Evolutionary conservation across 495 filamentous ascomycete genomes (phyloP).

Genomic region (Hyaloscypha bicolor): DNA sequence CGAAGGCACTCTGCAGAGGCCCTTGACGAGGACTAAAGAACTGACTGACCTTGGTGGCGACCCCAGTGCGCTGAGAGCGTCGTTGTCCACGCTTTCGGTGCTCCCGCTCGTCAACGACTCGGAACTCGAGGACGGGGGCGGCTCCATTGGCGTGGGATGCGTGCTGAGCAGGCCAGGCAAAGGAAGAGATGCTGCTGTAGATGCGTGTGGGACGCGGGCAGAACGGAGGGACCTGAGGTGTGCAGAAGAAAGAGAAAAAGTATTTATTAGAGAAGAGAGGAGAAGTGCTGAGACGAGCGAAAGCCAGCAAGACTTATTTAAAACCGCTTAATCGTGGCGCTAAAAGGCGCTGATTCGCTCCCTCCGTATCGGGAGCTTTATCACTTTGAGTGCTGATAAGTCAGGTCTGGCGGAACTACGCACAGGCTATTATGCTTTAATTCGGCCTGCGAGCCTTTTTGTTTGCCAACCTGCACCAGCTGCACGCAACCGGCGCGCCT

Average conservation of each 20-base stretch:
- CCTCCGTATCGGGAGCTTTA: slow-evolving; percentile 19
- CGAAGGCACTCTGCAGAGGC: background rate
- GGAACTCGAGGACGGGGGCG: slow-evolving; percentile 20
- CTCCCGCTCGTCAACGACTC: slow-evolving; percentile 29
- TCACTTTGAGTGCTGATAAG: slow-evolving; percentile 25
- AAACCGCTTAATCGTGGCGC: slow-evolving; percentile 16
- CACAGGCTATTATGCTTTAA: slow-evolving; percentile 27
- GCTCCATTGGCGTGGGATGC: slow-evolving; percentile 15
- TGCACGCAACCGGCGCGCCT: slow-evolving; percentile 23
- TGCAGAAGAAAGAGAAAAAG: slow-evolving; percentile 4
- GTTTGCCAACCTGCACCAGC: slow-evolving; percentile 26
- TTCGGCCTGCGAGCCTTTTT: slow-evolving; percentile 18
- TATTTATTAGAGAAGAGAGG: slow-evolving; percentile 3
- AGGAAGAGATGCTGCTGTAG: background rate
- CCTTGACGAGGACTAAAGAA: slow-evolving; percentile 6
- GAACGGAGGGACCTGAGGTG: background rate
- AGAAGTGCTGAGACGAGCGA: background rate
- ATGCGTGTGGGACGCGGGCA: background rate
- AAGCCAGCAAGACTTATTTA: slow-evolving; percentile 18
- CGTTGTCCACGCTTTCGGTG: slow-evolving; percentile 27
- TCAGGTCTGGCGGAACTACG: slow-evolving; percentile 20
- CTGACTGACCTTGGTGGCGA: slow-evolving; percentile 23
- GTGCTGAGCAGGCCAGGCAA: background rate
- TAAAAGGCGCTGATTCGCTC: slow-evolving; percentile 20
- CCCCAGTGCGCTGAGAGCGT: slow-evolving; percentile 17